Percentiles rank a stretch among this genome's conserved stretches.
phyloP scores from a whole-genome alignment of 257 asterid species.

The Ehretia macrophylla region DNA sequence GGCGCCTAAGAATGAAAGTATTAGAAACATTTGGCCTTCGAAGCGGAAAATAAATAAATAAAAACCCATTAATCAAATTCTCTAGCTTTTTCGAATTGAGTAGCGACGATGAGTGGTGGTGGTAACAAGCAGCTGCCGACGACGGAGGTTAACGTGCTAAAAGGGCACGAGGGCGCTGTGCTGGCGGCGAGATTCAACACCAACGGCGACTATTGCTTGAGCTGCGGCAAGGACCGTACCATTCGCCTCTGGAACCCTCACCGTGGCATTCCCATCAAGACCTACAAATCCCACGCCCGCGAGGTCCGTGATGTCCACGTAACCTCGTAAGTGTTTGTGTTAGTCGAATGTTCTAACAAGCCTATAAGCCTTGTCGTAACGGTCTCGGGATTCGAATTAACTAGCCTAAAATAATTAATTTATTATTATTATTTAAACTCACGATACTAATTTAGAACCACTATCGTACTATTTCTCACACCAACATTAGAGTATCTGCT shows the following conservation, averaged over 20 bases:
- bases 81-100: no score
- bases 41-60: no score
- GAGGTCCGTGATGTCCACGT: slow-evolving; percentile 96
- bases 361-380: no score
- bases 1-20: no score
- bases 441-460: no score
- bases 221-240: slow-evolving; percentile 97
- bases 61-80: no score
- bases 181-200: slow-evolving; percentile 88
- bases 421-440: no score
- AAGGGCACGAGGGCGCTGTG: slow-evolving; percentile 95
- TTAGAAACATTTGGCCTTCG: no score
- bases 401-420: no score
- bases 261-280: slow-evolving; percentile 85
- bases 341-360: neutral
- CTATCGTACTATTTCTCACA: no score
- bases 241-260: slow-evolving; percentile 96
- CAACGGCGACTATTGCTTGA: slow-evolving; percentile 84
- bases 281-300: slow-evolving; percentile 94
- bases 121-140: slow-evolving; percentile 51
- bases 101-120: neutral
- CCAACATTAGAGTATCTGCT: no score
- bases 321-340: slow-evolving; percentile 32
- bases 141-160: slow-evolving; percentile 65
- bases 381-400: no score